Evolutionary conservation across 306 rosid genomes (phyloP), one percentile per base, ranked within the genome.

Genomic region (Rosa multiflora): DNA sequence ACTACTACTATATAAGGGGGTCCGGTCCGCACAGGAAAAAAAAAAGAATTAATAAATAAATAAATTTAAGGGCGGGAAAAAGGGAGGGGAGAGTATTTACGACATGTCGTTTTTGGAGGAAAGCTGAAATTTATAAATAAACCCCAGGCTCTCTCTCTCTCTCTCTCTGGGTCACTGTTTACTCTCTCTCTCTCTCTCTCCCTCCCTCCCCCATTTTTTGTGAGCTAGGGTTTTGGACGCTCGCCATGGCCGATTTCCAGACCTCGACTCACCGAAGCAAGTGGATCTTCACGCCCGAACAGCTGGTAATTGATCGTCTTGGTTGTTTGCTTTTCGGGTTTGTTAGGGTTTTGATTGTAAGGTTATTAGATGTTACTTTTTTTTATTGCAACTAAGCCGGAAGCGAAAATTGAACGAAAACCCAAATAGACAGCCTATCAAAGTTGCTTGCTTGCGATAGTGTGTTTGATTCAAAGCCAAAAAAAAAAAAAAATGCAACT

Each of bases 281-380:
- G 86, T 95, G 97, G 97, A 91, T 92, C 78, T 88, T 95, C 86
- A 72, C 90, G 80, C 97, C 91, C 46, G 91, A 88, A 68, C 85
- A 88, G 58, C 86, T 95, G 95, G 97, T 94, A 83, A 18, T 72
- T 76, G 20, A 75, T 81, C 49, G 44, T 37, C 37, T 1, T 2
- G 17, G 29, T 4, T 8, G 29, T 2, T 29, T 18, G 8, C n/a
- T 12, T 76, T 47, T 15, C 53, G 5, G 6, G 4, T 5, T 35
- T 35, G 37, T 53, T 43, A 48, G 75, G 72, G 68, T 23, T 79
- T 74, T 52, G 72, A 76, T 53, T 64, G 12, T 6, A 72, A 44
- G 47, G 17, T 42, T 74, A 37, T 46, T 18, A 2, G 4, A 12
- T 37, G 37, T 32, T 32, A 32, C 37, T 73, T 55, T 18, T 1